Percentiles rank a stretch among this genome's conserved stretches.
phyloP scores from a whole-genome alignment of 495 filamentous ascomycete genomes.

The Cercophora sp. region DNA sequence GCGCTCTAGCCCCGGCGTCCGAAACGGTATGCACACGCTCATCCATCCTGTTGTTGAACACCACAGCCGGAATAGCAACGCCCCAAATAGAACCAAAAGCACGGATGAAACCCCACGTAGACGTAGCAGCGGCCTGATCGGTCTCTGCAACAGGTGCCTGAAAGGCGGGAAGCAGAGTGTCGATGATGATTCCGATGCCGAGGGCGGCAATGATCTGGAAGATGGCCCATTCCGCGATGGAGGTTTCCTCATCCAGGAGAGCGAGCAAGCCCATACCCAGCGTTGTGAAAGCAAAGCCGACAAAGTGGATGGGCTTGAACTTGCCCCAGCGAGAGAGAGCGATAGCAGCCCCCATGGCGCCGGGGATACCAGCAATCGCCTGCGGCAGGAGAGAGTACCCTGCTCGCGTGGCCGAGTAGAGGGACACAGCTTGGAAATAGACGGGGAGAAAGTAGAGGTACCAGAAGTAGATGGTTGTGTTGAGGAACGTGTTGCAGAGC shows the following conservation, averaged over 20 bases:
- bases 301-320: constrained; percentile 41
- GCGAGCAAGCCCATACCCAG: constrained; percentile 43
- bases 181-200: constrained; percentile 30
- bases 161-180: constrained; percentile 33
- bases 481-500: constrained; percentile 25
- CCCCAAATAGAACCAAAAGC: constrained; percentile 49
- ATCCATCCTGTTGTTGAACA: constrained; percentile 45
- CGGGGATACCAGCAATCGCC: constrained; percentile 27
- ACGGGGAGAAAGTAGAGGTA: constrained; percentile 44
- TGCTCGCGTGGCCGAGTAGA: constrained; percentile 28
- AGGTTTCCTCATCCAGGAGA: constrained; percentile 17
- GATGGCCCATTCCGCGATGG: constrained; percentile 4
- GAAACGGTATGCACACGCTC: constrained; percentile 13
- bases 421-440: constrained; percentile 45
- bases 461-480: constrained; percentile 30
- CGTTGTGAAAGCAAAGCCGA: constrained; percentile 34
- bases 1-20: constrained; percentile 15
- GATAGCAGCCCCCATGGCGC: constrained; percentile 27
- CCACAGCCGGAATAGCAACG: constrained; percentile 41
- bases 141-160: constrained; percentile 33
- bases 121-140: constrained; percentile 38
- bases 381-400: constrained; percentile 38
- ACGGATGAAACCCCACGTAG: constrained; percentile 42
- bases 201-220: constrained; percentile 16
- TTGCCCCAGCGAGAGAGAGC: constrained; percentile 38